Conservation (phyloP, 441 rosid genomes). For the Hura crepitans region DNA sequence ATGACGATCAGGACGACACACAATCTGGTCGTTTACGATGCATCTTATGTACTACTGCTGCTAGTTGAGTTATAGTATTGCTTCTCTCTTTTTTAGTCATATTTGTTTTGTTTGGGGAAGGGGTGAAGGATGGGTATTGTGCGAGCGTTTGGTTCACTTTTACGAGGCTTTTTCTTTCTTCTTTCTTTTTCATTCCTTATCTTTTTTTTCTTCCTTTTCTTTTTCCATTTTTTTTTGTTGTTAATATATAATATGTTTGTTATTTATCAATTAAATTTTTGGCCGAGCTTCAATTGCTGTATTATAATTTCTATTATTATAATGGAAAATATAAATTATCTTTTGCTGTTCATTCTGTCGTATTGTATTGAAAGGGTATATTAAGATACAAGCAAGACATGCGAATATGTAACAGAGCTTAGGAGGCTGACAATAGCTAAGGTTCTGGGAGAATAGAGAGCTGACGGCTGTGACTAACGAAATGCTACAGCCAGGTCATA, state of each 20-base stretch:
- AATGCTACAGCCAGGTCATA: neutral
- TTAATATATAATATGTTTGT: constrained; percentile 16
- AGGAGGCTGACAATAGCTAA: too few relatives aligned
- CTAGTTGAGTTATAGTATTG: constrained; percentile 39
- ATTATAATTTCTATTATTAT: constrained; percentile 12
- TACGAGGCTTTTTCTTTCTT: neutral
- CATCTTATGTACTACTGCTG: constrained; percentile 91
- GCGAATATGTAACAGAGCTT: too few relatives aligned
- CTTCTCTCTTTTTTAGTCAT: neutral
- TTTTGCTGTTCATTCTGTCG: neutral
- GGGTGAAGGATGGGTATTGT: constrained; percentile 1
- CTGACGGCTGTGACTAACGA: too few relatives aligned
- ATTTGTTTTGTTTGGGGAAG: constrained; percentile 8
- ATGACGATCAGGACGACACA: constrained; percentile 34
- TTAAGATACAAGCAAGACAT: too few relatives aligned
- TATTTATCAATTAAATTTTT: constrained; percentile 12
- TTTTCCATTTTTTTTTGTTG: neutral
- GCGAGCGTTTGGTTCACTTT: constrained; percentile 6
- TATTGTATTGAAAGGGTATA: too few relatives aligned
- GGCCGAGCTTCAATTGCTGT: constrained; percentile 18
- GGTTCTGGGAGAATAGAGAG: neutral
- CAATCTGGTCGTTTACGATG: constrained; percentile 63
- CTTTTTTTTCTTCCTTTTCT: neutral
- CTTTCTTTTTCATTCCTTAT: neutral
- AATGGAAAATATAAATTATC: neutral